These are phyloP conservation scores for Cystobasidiaceae sp. DNA, from an alignment of 1,284 basidiomycete species.

Conservation along the genomic window DNA sequence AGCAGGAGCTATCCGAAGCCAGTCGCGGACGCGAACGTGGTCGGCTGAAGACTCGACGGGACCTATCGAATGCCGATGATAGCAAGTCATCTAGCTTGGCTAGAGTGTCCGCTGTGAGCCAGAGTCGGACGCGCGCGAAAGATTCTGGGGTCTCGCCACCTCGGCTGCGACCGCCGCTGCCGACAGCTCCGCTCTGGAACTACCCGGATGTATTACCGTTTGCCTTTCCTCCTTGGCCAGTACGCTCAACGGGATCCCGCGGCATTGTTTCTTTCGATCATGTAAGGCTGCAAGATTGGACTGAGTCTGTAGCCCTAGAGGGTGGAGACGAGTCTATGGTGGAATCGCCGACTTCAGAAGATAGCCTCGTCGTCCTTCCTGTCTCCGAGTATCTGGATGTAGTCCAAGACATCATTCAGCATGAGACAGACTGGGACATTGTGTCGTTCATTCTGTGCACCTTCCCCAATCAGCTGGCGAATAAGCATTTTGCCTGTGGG, in stretches of 20 bases:
- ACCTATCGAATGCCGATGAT: neutral
- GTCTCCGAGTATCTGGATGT: slow-evolving; percentile 70
- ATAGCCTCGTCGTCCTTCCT: slow-evolving; percentile 59
- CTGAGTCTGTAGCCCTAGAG: slow-evolving; percentile 34
- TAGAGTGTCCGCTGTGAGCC: neutral
- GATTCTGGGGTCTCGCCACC: neutral
- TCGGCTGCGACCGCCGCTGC: neutral
- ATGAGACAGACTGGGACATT: slow-evolving; percentile 86
- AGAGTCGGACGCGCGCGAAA: slow-evolving; percentile 7
- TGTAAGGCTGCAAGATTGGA: slow-evolving; percentile 41
- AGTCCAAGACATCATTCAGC: slow-evolving; percentile 64
- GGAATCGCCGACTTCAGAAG: slow-evolving; percentile 45
- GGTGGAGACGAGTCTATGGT: slow-evolving; percentile 54
- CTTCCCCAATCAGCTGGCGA: slow-evolving; percentile 82
- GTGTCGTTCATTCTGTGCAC: slow-evolving; percentile 88
- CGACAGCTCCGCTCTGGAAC: slow-evolving; percentile 62
- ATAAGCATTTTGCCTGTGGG: slow-evolving; percentile 96
- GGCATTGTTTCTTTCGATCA: slow-evolving; percentile 45
- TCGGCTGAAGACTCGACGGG: slow-evolving; percentile 13
- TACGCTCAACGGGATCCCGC: slow-evolving; percentile 45
- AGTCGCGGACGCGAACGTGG: slow-evolving; percentile 1
- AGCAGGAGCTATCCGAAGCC: slow-evolving; percentile 13
- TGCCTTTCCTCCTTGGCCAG: slow-evolving; percentile 58
- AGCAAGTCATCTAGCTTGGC: neutral
- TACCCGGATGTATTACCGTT: slow-evolving; percentile 71